These are phyloP conservation scores for Berkeleyomyces rouxiae DNA, from an alignment of 2,329 filamentous ascomycete genomes.

Conservation along the genomic window DNA sequence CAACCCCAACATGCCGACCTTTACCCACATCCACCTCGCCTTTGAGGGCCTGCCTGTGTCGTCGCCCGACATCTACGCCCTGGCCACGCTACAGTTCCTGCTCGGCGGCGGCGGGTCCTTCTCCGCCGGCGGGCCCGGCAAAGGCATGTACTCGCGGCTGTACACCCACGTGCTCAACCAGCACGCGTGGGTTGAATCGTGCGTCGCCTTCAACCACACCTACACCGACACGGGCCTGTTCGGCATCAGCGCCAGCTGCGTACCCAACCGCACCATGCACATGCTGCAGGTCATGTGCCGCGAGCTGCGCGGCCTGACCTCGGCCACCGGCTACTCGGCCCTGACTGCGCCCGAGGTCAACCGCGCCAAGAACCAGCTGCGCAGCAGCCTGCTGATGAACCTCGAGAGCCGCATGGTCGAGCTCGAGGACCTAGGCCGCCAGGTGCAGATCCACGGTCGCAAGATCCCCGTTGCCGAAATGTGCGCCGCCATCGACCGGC, in stretches of 20 bases:
- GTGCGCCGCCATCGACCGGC: constrained; percentile 67
- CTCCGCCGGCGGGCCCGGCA: constrained; percentile 87
- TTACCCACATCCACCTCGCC: constrained; percentile 87
- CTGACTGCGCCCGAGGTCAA: constrained; percentile 65
- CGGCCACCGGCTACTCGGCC: constrained; percentile 56
- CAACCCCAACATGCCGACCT: constrained; percentile 60
- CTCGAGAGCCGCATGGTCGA: constrained; percentile 95
- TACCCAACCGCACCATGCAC: constrained; percentile 55
- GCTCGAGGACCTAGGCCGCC: constrained; percentile 82
- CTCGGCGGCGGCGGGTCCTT: constrained; percentile 94
- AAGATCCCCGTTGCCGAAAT: constrained; percentile 89
- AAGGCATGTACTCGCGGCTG: constrained; percentile 96
- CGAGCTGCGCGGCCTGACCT: constrained; percentile 62
- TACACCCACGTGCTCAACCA: constrained; percentile 98
- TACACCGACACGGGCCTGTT: constrained; percentile 95
- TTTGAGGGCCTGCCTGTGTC: constrained; percentile 89
- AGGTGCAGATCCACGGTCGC: constrained; percentile 89
- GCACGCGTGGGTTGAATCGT: constrained; percentile 92
- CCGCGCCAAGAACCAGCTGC: constrained; percentile 91
- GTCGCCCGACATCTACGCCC: constrained; percentile 85
- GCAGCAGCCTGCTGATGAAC: constrained; percentile 87
- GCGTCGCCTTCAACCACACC: constrained; percentile 90
- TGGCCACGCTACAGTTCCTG: constrained; percentile 87
- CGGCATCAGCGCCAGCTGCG: constrained; percentile 77
- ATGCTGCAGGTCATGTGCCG: constrained; percentile 96